Evolutionary conservation across 2,329 filamentous ascomycete species (phyloP), one percentile per base, ranked within the genome.

Genomic region (Alternaria conjuncta): DNA sequence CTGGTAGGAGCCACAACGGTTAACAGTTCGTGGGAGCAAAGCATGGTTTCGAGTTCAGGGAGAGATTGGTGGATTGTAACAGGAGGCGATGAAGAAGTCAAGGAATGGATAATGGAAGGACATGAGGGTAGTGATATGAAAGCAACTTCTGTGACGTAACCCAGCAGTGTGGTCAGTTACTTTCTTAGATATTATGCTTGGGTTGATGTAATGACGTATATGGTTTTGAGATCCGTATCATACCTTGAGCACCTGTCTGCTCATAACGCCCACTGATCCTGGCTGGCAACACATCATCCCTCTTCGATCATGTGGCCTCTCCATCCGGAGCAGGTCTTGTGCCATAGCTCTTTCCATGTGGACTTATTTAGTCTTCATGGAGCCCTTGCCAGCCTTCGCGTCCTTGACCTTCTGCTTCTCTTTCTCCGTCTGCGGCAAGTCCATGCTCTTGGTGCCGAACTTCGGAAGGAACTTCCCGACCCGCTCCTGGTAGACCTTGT

Each of bases 391-490:
- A 6, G 64, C 61, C 59, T 74, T 75, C 1, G 67, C 67, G 10
- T 64, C 61, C 50, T 70, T 63, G 2, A 71, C 63, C 50, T 71
- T 72, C 30, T 69, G 54, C 54, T 70, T 69, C 54, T 72, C 72
- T 44, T 68, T 70, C 32, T 66, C 67, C 5, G 55, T 74, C 13
- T 67, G 68, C 21, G 65, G 66, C 25, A 55, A 61, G 11, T 77
- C 75, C 77, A 79, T 78, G 55, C 71, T 73, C 60, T 64, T 68
- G 2, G 76, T 77, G n/a, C 55, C 56, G 4, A 78, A 51, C 62
- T 78, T 88, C 2, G 96, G 96, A 55, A 97, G 80, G 77, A 97
- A 97, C 79, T 89, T 93, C 65, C 92, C 91, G 5, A 98, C 93
- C 60, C 90, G 86, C 69, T 87, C 85, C 83, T 97, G 93, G 77